Conservation (phyloP, 2,329 filamentous ascomycete species). For the Venturia asperata region DNA sequence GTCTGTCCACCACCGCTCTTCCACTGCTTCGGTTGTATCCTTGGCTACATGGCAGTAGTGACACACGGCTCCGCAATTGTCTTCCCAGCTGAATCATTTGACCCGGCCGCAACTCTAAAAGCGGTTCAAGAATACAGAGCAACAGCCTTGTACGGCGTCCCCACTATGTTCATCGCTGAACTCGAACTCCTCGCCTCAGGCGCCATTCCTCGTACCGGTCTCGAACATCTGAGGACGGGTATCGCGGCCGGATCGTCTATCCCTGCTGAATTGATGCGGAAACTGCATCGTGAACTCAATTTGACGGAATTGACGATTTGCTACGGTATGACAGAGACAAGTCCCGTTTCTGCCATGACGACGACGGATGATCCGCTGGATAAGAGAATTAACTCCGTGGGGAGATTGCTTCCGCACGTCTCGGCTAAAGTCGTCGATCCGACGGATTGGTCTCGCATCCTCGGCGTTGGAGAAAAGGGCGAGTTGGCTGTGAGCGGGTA, state of each 20-base stretch:
- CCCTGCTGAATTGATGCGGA: conserved; percentile 71
- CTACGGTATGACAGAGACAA: conserved; percentile 94
- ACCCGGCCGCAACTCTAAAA: conserved; percentile 63
- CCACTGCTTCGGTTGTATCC: conserved; percentile 78
- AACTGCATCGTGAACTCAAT: conserved; percentile 66
- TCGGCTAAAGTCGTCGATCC: conserved; percentile 69
- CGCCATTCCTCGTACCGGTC: conserved; percentile 41
- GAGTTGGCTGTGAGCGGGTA: conserved; percentile 83
- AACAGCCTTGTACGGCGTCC: conserved; percentile 76
- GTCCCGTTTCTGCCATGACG: conserved; percentile 71
- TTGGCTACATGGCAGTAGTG: conserved; percentile 94
- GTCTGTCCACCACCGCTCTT: conserved; percentile 55
- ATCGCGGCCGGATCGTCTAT: conserved; percentile 86
- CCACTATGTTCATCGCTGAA: conserved; percentile 90
- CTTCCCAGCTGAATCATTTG: conserved; percentile 80
- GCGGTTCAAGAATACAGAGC: conserved; percentile 56
- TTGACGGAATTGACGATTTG: conserved; percentile 81
- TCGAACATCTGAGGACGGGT: conserved; percentile 69
- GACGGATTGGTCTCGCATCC: conserved; percentile 48
- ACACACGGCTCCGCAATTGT: conserved; percentile 76
- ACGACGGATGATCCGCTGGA: conserved; percentile 64
- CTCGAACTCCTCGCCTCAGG: conserved; percentile 64
- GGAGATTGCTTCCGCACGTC: conserved; percentile 77
- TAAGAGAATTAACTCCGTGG: conserved; percentile 69
- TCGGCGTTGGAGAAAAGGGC: conserved; percentile 61